Percentiles rank a stretch among this genome's conserved stretches.
Conservation (phyloP, 306 rosid species). For the Medicago ruthenica region DNA sequence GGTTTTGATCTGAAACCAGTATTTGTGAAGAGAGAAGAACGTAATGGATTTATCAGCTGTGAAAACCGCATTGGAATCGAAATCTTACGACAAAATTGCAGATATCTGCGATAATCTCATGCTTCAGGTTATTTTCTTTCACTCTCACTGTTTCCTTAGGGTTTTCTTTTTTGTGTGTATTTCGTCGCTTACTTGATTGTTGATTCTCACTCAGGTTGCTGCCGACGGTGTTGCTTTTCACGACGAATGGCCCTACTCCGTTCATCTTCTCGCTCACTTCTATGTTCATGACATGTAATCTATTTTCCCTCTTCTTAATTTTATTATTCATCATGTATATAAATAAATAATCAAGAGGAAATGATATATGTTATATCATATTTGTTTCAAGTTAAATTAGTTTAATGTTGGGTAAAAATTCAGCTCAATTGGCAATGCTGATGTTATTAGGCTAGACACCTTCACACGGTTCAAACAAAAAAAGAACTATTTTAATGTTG, state of each 20-base stretch:
- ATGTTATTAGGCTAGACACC: too few species aligned
- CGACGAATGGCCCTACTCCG: slow-evolving; percentile 81
- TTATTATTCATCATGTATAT: not conserved
- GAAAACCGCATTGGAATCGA: slow-evolving; percentile 58
- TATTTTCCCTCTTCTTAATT: not conserved
- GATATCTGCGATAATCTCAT: slow-evolving; percentile 72
- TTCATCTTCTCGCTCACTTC: slow-evolving; percentile 76
- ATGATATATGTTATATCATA: not conserved
- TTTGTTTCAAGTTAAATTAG: not conserved
- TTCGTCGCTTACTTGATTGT: not conserved
- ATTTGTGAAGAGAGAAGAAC: not conserved
- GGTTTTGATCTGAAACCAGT: slow-evolving; percentile 10
- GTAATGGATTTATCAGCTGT: slow-evolving; percentile 66
- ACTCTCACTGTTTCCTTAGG: slow-evolving; percentile 13
- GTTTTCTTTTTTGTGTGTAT: not conserved
- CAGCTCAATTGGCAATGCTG: too few species aligned
- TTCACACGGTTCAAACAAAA: too few species aligned
- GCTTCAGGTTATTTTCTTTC: slow-evolving; percentile 66
- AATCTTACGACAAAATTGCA: slow-evolving; percentile 65
- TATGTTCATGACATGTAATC: slow-evolving; percentile 76
- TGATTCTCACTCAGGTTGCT: slow-evolving; percentile 65
- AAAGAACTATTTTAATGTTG: too few species aligned
- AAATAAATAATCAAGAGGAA: not conserved
- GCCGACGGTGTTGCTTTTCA: slow-evolving; percentile 75
- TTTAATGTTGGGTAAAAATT: too few species aligned